Conservation (phyloP, 1,284 basidiomycete genomes). For the Apiotrichum montevideense region DNA sequence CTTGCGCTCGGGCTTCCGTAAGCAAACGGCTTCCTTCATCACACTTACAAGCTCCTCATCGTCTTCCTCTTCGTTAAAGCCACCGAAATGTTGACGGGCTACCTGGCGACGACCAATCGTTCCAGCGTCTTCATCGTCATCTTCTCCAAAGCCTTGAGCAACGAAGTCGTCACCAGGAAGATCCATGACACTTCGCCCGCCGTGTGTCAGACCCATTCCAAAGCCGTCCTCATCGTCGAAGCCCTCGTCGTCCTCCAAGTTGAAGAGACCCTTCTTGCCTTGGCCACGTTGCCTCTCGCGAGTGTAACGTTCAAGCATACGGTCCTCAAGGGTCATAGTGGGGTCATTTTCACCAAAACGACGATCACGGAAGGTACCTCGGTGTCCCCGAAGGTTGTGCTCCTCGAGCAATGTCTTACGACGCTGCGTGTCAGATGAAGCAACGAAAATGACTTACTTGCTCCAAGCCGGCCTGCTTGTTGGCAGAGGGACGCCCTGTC, state of each 20-base stretch:
- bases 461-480: conserved; percentile 83
- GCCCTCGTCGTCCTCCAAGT: conserved; percentile 63
- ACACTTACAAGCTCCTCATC: conserved; percentile 48
- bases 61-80: conserved; percentile 62
- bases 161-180: conserved; percentile 70
- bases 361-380: conserved; percentile 85
- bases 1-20: conserved; percentile 52
- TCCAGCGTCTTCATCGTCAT: conserved; percentile 64
- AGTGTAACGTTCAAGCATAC: conserved; percentile 95
- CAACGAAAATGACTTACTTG: conserved; percentile 55
- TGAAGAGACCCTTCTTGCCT: conserved; percentile 77
- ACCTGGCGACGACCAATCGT: conserved; percentile 64
- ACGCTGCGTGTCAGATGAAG: conserved; percentile 52
- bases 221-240: conserved; percentile 49
- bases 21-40: neutral
- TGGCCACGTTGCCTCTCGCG: conserved; percentile 61
- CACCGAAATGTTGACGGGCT: conserved; percentile 71
- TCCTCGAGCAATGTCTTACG: conserved; percentile 85
- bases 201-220: conserved; percentile 66
- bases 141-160: conserved; percentile 63
- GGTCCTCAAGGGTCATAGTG: conserved; percentile 83
- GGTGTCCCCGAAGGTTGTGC: conserved; percentile 62
- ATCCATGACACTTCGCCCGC: conserved; percentile 78
- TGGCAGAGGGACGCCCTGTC: conserved; percentile 72
- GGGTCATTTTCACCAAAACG: conserved; percentile 95